These are phyloP conservation scores for Colletotrichum chlorophyti DNA, from an alignment of 2,329 filamentous ascomycete species.

Conservation along the genomic window DNA sequence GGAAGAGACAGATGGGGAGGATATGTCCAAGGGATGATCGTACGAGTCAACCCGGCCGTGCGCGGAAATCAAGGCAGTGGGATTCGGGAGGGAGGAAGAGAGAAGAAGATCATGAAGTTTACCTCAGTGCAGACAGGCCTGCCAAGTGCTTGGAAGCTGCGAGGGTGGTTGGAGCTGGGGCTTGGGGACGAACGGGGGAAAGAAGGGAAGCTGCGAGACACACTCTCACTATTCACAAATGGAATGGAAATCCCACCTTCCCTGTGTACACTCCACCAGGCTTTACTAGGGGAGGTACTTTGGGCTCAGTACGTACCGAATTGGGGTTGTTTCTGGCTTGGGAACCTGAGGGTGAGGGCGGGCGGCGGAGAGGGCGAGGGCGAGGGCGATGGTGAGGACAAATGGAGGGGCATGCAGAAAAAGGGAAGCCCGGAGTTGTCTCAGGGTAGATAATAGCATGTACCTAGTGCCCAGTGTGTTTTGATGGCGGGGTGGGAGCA, in stretches of 20 bases:
- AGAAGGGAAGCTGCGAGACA: conserved; percentile 27
- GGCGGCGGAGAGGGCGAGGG: too few relatives aligned
- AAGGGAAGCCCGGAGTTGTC: conserved; percentile 1
- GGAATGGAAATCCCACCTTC: too few relatives aligned
- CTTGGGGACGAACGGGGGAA: neutral
- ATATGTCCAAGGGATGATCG: conserved; percentile 21
- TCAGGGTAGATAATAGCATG: conserved; percentile 20
- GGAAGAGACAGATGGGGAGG: neutral
- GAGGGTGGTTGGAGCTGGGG: conserved; percentile 13
- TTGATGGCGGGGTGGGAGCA: conserved; percentile 25
- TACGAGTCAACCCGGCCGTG: conserved; percentile 16
- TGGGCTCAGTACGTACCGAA: too few relatives aligned
- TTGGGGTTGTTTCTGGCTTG: too few relatives aligned
- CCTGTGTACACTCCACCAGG: too few relatives aligned
- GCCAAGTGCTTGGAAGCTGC: conserved; percentile 26
- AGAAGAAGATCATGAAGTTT: conserved; percentile 18
- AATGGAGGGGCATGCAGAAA: conserved; percentile 14
- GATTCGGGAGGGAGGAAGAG: conserved; percentile 2
- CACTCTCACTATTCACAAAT: too few relatives aligned
- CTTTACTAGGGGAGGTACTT: too few relatives aligned
- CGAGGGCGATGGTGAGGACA: too few relatives aligned
- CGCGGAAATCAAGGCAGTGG: neutral
- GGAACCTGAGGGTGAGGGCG: neutral
- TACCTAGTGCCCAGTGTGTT: neutral
- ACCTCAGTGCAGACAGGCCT: neutral